Evolutionary conservation across 495 filamentous ascomycete genomes (phyloP), one percentile per base, ranked within the genome.

Genomic region (Aspergillus homomorphus): DNA sequence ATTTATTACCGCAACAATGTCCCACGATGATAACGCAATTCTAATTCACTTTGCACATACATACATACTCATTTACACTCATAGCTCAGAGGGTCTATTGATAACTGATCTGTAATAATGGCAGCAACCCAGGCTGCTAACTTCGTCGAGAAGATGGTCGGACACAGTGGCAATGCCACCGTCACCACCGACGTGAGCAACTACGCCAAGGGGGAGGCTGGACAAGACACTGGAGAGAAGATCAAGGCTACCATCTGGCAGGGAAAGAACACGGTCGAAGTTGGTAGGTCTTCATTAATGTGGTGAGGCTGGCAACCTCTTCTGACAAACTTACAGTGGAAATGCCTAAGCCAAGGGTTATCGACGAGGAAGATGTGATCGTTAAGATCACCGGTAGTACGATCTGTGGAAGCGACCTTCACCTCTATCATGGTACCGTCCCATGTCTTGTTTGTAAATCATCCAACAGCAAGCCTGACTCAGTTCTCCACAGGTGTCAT

Each of bases 321-420:
- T 42, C n/a, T 57, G 26, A 50, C 51, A 15, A 55, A 15, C 26
- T 22, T 21, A 51, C 56, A 78, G 83, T 85, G 54, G 79, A 89
- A 30, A 81, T 81, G n/a, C 76, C 83, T 0, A 88, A 86, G 62
- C 90, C 91, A 1, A 80, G 73, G 52, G 80, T 95, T 57, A 71
- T 90, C 43, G 89, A 96, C 61, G 77, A 83, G 33, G 72, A 75
- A 30, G 92, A 96, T 68, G 90, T 91, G 15, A 89, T 97, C 61
- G 75, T 95, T 50, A 91, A 85, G 59, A 83, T 96, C 22, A 96
- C 92, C 0, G 90, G 91, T 1, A 87, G 80, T 57, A 96, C 91
- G 0, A 85, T 97, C 56, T 96, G 92, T 73, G 92, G 92, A 3
- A 88, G 82, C 56, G 92, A 97, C 62, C 77, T 96, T 9, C 92